A percentile compares a stretch with the other conserved stretches of the same genome.
Conservation (phyloP, 2,329 filamentous ascomycete genomes). For the Xylaria sp. region DNA sequence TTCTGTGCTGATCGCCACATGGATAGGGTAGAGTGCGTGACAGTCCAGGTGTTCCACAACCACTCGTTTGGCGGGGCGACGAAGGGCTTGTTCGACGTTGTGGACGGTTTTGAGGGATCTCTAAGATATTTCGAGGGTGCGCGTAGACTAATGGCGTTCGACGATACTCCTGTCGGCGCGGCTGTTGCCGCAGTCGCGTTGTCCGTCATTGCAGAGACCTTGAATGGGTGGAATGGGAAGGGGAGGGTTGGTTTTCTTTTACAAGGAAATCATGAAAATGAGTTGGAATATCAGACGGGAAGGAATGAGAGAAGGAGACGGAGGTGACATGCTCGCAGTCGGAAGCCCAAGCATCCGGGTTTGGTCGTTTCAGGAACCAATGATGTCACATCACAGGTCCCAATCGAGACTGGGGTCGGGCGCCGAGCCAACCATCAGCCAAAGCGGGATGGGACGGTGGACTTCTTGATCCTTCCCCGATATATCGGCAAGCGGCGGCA, state of each 20-base stretch:
- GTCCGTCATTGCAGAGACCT: constrained; percentile 36
- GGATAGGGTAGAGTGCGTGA: constrained; percentile 78
- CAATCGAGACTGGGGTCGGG: constrained; percentile 11
- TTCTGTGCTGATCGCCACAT: constrained; percentile 87
- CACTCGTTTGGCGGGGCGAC: constrained; percentile 64
- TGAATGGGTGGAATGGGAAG: background rate
- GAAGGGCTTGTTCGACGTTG: constrained; percentile 47
- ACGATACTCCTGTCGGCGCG: constrained; percentile 15
- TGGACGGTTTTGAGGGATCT: constrained; percentile 41
- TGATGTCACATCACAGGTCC: constrained; percentile 37
- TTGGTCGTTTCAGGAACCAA: constrained; percentile 25
- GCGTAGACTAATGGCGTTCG: constrained; percentile 52
- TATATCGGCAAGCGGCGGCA: constrained; percentile 18
- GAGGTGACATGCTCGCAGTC: background rate
- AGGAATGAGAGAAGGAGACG: background rate
- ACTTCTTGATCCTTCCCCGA: background rate
- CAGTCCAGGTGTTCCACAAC: constrained; percentile 75
- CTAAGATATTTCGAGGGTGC: constrained; percentile 61
- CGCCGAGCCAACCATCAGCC: constrained; percentile 14
- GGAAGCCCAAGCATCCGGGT: constrained; percentile 29
- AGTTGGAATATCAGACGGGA: background rate
- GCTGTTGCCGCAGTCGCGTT: constrained; percentile 24
- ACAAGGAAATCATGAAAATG: background rate
- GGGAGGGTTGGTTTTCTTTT: background rate
- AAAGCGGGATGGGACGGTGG: background rate